phyloP scores from a whole-genome alignment of 1,139 yeast genomes.

The Debaryomyces robertsiae region DNA sequence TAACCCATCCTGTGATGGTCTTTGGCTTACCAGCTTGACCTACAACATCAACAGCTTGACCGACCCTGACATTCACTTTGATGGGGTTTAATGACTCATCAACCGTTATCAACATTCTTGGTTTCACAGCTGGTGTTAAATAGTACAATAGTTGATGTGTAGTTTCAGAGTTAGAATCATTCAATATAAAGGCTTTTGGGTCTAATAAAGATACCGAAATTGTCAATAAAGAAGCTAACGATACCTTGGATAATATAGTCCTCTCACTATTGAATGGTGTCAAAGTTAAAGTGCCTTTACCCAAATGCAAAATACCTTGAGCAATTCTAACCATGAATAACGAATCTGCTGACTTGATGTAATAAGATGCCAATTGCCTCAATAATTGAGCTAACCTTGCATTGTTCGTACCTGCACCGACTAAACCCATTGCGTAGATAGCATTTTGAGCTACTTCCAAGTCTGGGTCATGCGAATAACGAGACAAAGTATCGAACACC shows the following conservation, averaged over 20 bases:
- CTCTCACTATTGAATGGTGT: slow-evolving; percentile 91
- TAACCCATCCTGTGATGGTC: slow-evolving; percentile 99
- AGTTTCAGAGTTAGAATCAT: slow-evolving; percentile 53
- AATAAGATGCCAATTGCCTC: slow-evolving; percentile 92
- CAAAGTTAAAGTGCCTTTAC: slow-evolving; percentile 91
- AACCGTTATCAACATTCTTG: slow-evolving; percentile 90
- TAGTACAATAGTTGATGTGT: slow-evolving; percentile 80
- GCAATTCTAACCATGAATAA: slow-evolving; percentile 92
- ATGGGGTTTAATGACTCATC: slow-evolving; percentile 86
- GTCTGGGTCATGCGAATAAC: slow-evolving; percentile 96
- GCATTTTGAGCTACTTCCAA: slow-evolving; percentile 94
- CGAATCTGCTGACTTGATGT: slow-evolving; percentile 87
- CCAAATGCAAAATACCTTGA: slow-evolving; percentile 92
- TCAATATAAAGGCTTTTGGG: slow-evolving; percentile 70
- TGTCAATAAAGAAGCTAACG: slow-evolving; percentile 87
- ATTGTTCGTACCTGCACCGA: slow-evolving; percentile 98
- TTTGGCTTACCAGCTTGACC: slow-evolving; percentile 99
- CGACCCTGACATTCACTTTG: slow-evolving; percentile 95
- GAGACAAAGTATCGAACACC: slow-evolving; percentile 92
- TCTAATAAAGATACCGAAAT: slow-evolving; percentile 83
- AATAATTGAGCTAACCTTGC: slow-evolving; percentile 96
- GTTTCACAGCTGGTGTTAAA: slow-evolving; percentile 86
- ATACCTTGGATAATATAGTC: slow-evolving; percentile 81
- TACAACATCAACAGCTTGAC: slow-evolving; percentile 97
- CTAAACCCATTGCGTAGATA: slow-evolving; percentile 94